Evolutionary conservation across 73 alveolate species (phyloP), one percentile per base, ranked within the genome.

Genomic region (Blepharisma japonicum): DNA sequence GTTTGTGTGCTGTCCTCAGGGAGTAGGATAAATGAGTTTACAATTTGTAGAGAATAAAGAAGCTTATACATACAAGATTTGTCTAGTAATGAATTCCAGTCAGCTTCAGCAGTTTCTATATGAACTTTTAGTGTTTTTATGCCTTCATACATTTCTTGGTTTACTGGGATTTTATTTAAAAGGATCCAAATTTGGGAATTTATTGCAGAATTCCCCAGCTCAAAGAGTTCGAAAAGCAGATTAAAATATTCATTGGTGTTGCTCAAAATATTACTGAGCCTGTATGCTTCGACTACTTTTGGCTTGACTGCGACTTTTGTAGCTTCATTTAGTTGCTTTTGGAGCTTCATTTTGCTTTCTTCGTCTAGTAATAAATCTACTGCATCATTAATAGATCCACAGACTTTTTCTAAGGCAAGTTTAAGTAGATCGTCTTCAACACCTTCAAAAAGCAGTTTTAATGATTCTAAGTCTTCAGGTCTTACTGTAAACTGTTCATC

Each of bases 151-250:
- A 45, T 39, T 45, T 45, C 32, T 45, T n/a, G 32, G 45, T 70
- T 70, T 70, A 70, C 66, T 45, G 80, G 61, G 66, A 70, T 45
- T 45, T 70, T 70, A 9, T n/a, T 70, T 45, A 70, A 45, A 9
- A 70, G 32, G 9, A 14, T 14, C 66, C 70, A 70, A 7, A 70
- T 47, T 39, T 45, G 11, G 14, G 23, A n/a, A 45, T 47, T 70
- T 9, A 70, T 25, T 4, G 11, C n/a, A 9, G 46, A 39, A 45
- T 70, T 47, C 14, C 80, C 80, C 2, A 38, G 5, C 14, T 18
- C 23, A 70, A 70, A 70, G 21, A 39, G 42, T 2, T 70, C 56
- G 27, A 70, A 70, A 45, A 70, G 66, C 42, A 38, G 5, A 5
- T 23, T 70, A 54, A 70, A 70, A 45, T 70, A 70, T 25, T 45